These are phyloP conservation scores for Halophytophthora polymorphica DNA, from an alignment of 352 stramenopile genomes.

Conservation along the genomic window DNA sequence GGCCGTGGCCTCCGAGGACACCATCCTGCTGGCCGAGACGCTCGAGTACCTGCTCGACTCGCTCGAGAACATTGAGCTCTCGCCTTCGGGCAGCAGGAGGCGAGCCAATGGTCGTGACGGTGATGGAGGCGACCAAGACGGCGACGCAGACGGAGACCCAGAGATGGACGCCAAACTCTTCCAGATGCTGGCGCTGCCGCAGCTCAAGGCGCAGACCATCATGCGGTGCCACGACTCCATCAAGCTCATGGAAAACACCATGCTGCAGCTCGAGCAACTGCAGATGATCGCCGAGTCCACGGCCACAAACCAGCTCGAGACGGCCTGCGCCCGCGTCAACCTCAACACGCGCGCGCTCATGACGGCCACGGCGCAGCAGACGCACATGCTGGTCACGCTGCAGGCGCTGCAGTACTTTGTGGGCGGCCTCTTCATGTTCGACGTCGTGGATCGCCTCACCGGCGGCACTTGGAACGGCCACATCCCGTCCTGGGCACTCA, in stretches of 20 bases:
- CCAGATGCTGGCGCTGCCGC: conserved; percentile 89
- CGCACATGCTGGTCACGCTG: conserved; percentile 67
- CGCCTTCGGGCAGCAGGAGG: too few species aligned
- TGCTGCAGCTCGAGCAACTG: conserved; percentile 92
- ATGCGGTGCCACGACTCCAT: conserved; percentile 93
- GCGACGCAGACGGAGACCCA: conserved; percentile 56
- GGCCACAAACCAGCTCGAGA: conserved; percentile 87
- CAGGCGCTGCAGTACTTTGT: conserved; percentile 93
- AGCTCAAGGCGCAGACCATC: conserved; percentile 87
- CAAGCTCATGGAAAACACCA: conserved; percentile 93
- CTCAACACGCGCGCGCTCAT: conserved; percentile 88
- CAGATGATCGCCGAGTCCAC: conserved; percentile 92
- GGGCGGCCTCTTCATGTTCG: conserved; percentile 91
- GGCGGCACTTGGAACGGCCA: conserved; percentile 91
- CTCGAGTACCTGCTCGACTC: conserved; percentile 95
- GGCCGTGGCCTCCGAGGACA: conserved; percentile 90
- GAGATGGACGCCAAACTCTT: conserved; percentile 77
- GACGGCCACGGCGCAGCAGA: conserved; percentile 67
- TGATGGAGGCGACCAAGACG: conserved; percentile 11
- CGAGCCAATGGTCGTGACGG: conserved; percentile 1
- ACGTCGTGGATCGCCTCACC: conserved; percentile 93
- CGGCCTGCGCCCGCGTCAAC: conserved; percentile 85
- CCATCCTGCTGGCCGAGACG: conserved; percentile 95
- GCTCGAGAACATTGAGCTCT: conserved; percentile 84
- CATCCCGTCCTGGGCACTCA: conserved; percentile 69